Evolutionary conservation across 306 rosid genomes (phyloP), one percentile per base, ranked within the genome.

Genomic region (Prunus persica): DNA sequence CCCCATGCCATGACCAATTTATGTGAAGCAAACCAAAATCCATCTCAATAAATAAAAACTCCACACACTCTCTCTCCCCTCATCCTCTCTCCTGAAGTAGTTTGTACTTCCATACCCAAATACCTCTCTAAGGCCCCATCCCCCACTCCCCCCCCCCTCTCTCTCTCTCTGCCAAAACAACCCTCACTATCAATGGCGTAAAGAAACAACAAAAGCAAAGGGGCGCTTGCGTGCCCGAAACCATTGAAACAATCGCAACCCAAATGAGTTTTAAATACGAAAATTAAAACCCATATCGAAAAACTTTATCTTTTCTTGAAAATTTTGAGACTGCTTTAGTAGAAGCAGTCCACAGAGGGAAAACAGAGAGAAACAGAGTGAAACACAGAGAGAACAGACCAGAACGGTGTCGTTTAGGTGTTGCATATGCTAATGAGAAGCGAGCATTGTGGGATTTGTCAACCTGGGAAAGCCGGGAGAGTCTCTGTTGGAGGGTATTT

Each of bases 391-490:
- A 41, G 56, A 54, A 22, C 19, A 67, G 67, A 34, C 46, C 24
- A 22, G 13, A 47, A 47, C 57, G 55, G 22, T 15, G 73, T 65
- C 38, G 77, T 68, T 12, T 13, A 5, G 2, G 77, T 16, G 24
- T 55, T 13, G 51, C 27, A 49, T 34, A 50, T 46, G 79, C 79
- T 83, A 80, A 91, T 88, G 96, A 91, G 28, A 90, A 86, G 85
- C 65, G 85, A 80, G 72, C 19, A 24, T 50, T 72, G 78, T 62
- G 72, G 74, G 68, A 81, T 63, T 80, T 78, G 81, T 64, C 87
- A 96, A 89, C 88, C 99, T 96, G 99, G 99, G 98, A 88, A 96
- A 92, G 91, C 86, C 82, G 41, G 96, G 96, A 83, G 99, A 91
- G 45, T 89, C 78, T 58, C 75, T 91, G 81, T 82, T 92, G 84